phyloP scores from a whole-genome alignment of 768 basidiomycete genomes.

The Zangia roseola region DNA sequence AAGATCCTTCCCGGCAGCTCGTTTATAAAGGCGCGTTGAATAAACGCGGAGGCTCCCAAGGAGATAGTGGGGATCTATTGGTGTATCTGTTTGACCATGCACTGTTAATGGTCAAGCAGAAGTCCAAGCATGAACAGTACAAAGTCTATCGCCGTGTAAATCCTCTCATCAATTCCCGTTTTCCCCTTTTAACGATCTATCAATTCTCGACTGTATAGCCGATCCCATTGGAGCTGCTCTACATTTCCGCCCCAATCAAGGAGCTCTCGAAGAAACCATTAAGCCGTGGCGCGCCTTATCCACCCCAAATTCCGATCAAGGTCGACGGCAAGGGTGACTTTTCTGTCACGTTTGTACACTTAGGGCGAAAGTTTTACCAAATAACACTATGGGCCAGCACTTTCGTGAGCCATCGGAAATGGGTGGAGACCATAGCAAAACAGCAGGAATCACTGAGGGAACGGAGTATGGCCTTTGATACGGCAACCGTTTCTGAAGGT shows the following conservation, averaged over 20 bases:
- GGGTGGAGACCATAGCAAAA: slow-evolving; percentile 89
- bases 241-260: slow-evolving; percentile 64
- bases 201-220: slow-evolving; percentile 51
- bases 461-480: slow-evolving; percentile 84
- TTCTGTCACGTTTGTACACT: slow-evolving; percentile 89
- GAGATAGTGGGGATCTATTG: slow-evolving; percentile 84
- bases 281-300: slow-evolving; percentile 38
- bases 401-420: slow-evolving; percentile 82
- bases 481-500: slow-evolving; percentile 78
- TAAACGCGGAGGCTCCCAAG: slow-evolving; percentile 69
- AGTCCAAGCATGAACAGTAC: slow-evolving; percentile 88
- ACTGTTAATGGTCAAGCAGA: slow-evolving; percentile 91
- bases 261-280: slow-evolving; percentile 46
- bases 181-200: slow-evolving; percentile 8
- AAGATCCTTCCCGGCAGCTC: slow-evolving; percentile 87
- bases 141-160: slow-evolving; percentile 91
- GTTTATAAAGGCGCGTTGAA: slow-evolving; percentile 89
- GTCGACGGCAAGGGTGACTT: slow-evolving; percentile 78
- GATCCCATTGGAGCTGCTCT: slow-evolving; percentile 90
- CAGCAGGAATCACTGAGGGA: slow-evolving; percentile 86
- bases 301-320: slow-evolving; percentile 49
- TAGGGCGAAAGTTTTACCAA: slow-evolving; percentile 90
- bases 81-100: slow-evolving; percentile 98
- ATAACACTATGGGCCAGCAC: slow-evolving; percentile 91
- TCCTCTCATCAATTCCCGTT: slow-evolving; percentile 4